These are phyloP conservation scores for Eleusine indica DNA, from an alignment of 176 grass and related monocot species.

Conservation along the genomic window DNA sequence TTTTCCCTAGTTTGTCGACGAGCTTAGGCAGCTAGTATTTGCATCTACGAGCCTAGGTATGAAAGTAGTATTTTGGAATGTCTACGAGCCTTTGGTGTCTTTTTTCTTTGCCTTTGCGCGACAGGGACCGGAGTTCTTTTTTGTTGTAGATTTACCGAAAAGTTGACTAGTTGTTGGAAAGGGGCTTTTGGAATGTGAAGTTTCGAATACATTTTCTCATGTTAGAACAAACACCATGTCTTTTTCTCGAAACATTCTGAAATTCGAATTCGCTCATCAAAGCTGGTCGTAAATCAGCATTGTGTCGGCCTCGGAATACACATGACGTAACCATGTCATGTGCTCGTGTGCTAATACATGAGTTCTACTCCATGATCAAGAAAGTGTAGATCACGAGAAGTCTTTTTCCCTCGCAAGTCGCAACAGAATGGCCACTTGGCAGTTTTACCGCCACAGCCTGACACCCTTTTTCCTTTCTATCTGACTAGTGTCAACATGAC, in stretches of 20 bases:
- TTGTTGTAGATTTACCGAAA: too few species aligned
- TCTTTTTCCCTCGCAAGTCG: background rate
- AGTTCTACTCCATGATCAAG: background rate
- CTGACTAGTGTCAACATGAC: background rate
- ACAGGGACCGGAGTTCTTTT: too few species aligned
- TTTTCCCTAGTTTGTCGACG: background rate
- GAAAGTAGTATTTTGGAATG: too few species aligned
- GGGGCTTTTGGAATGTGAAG: too few species aligned
- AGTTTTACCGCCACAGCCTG: background rate
- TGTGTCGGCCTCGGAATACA: background rate
- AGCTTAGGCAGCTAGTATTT: background rate
- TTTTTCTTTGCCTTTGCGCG: too few species aligned
- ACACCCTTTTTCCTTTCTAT: background rate
- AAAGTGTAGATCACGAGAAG: background rate
- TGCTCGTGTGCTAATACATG: background rate
- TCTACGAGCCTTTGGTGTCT: too few species aligned
- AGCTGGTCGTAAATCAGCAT: background rate
- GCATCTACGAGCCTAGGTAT: too few species aligned
- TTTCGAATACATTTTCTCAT: background rate
- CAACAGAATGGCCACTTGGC: background rate
- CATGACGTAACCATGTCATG: background rate
- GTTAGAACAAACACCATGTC: background rate
- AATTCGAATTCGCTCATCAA: background rate
- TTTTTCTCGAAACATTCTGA: background rate
- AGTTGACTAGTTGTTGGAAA: too few species aligned